Conservation (phyloP, 2,329 filamentous ascomycete genomes). For the Penicillium sp. region DNA sequence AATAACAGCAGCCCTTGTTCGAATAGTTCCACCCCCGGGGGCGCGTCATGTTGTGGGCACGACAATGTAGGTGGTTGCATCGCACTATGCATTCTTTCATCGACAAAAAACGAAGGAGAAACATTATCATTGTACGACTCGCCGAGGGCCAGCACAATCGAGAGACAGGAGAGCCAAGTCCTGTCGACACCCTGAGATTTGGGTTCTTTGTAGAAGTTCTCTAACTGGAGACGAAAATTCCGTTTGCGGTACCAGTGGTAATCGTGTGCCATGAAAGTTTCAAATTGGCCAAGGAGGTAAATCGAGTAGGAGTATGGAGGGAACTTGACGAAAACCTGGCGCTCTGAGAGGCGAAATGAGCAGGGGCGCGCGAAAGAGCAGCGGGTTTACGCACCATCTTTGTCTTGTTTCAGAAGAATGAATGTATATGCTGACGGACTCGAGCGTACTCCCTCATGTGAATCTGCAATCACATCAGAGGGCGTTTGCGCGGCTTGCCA, state of each 20-base stretch:
- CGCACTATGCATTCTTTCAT: neutral
- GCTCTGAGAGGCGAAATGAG: neutral
- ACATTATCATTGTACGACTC: slow-evolving; percentile 14
- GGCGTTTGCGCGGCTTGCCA: neutral
- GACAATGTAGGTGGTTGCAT: neutral
- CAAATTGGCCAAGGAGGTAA: neutral
- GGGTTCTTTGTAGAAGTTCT: neutral
- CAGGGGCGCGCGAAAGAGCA: neutral
- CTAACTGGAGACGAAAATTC: neutral
- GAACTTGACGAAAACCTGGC: neutral
- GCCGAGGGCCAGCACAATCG: slow-evolving; percentile 20
- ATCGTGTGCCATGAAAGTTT: neutral
- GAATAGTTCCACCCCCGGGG: slow-evolving; percentile 16
- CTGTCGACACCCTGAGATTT: neutral
- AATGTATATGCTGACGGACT: neutral
- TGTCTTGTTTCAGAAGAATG: neutral
- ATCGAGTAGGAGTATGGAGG: neutral
- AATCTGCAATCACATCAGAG: neutral
- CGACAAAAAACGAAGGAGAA: slow-evolving; percentile 5
- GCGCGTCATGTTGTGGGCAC: neutral
- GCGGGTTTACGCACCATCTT: neutral
- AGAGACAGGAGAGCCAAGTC: slow-evolving; percentile 18
- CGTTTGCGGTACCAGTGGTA: neutral
- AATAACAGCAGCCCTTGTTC: slow-evolving; percentile 18
- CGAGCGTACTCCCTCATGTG: neutral